Conservation (phyloP, 768 basidiomycete genomes). For the Scleroderma bovista region DNA sequence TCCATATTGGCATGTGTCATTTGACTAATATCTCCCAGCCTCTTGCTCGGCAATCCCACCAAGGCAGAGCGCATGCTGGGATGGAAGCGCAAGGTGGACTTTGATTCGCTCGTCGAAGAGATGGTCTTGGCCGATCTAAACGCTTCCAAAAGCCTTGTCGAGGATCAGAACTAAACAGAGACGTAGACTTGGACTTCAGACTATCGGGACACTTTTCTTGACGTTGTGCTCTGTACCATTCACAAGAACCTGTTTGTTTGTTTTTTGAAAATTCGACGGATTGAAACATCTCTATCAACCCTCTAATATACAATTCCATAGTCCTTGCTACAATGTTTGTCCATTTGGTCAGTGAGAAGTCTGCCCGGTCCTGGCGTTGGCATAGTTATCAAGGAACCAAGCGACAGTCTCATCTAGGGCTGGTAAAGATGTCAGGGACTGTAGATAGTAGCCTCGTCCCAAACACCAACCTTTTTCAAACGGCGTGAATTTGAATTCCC, state of each 20-base stretch:
- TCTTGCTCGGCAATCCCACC: conserved; percentile 80
- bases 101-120: conserved; percentile 81
- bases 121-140: conserved; percentile 85
- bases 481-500: conserved; percentile 85
- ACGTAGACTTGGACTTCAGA: not conserved
- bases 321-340: too few relatives aligned
- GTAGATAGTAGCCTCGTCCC: conserved; percentile 2
- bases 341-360: not conserved
- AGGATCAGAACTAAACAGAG: conserved; percentile 66
- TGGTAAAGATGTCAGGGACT: conserved; percentile 18
- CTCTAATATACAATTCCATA: too few relatives aligned
- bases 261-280: too few relatives aligned
- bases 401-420: conserved; percentile 74
- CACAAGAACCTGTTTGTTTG: too few relatives aligned
- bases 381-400: conserved; percentile 86
- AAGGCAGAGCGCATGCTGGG: conserved; percentile 87
- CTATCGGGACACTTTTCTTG: too few relatives aligned
- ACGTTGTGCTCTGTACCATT: too few relatives aligned
- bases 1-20: not conserved
- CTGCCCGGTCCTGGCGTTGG: conserved; percentile 57
- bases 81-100: conserved; percentile 85
- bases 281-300: too few relatives aligned
- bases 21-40: conserved; percentile 33
- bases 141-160: conserved; percentile 66
- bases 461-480: conserved; percentile 67